A percentile compares a stretch with the other conserved stretches of the same genome.
These are phyloP conservation scores for Scenedesmus sp. DNA, from an alignment of 163 green algal genomes.

Conservation along the genomic window DNA sequence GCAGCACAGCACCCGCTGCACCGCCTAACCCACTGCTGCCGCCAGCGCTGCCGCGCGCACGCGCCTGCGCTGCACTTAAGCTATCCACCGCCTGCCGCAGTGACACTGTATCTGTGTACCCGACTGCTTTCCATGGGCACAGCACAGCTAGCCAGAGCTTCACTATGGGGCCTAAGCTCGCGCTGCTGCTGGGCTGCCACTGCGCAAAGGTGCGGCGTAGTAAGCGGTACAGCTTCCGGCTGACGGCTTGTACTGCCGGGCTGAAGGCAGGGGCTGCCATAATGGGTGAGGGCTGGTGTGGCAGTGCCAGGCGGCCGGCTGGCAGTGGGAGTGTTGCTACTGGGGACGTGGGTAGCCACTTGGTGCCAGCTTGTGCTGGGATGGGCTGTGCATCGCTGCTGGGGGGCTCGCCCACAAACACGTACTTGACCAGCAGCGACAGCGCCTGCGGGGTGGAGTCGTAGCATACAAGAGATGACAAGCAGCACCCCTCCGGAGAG, in stretches of 20 bases:
- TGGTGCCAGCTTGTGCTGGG: slow-evolving; percentile 1
- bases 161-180: slow-evolving; percentile 67
- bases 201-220: slow-evolving; percentile 63
- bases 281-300: slow-evolving; percentile 48
- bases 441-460: slow-evolving; percentile 55
- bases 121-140: slow-evolving; percentile 63
- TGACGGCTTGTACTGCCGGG: slow-evolving; percentile 60
- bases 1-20: background rate
- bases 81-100: background rate
- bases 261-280: slow-evolving; percentile 44
- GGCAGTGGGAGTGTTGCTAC: slow-evolving; percentile 31
- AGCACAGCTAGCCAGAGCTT: slow-evolving; percentile 73
- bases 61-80: background rate
- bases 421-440: slow-evolving; percentile 72
- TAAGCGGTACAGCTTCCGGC: slow-evolving; percentile 68
- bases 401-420: slow-evolving; percentile 50
- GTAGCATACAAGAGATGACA: background rate
- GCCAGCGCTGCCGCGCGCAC: background rate
- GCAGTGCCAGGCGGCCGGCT: slow-evolving; percentile 30
- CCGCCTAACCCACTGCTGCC: background rate
- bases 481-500: too few relatives aligned
- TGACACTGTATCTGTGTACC: background rate
- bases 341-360: slow-evolving; percentile 12
- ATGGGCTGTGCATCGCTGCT: background rate
- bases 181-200: slow-evolving; percentile 68